Percentiles rank a stretch among this genome's conserved stretches.
Evolutionary conservation across 441 rosid genomes (phyloP).

Genomic region (Theobroma grandiflorum): DNA sequence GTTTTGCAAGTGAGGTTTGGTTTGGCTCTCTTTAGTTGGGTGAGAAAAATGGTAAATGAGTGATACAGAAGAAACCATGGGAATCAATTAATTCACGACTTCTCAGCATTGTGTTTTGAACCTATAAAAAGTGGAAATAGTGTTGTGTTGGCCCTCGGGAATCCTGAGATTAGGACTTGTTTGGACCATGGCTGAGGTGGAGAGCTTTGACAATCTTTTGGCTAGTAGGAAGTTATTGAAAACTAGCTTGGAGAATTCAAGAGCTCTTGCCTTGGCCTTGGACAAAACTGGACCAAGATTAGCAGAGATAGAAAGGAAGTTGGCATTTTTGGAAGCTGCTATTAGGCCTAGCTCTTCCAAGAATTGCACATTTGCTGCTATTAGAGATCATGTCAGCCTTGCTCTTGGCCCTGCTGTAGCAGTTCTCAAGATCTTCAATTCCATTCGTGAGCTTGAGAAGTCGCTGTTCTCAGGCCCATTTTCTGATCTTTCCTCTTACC

Average conservation of each 20-base stretch:
- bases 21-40: slow-evolving; percentile 60
- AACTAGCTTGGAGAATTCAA: slow-evolving; percentile 64
- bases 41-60: slow-evolving; percentile 44
- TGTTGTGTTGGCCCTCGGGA: background rate
- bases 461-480: slow-evolving; percentile 43
- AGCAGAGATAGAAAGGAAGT: slow-evolving; percentile 40
- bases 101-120: background rate
- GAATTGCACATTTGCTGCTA: slow-evolving; percentile 45
- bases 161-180: slow-evolving; percentile 11
- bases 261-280: slow-evolving; percentile 51
- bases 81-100: background rate
- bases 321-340: slow-evolving; percentile 53
- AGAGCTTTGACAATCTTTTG: slow-evolving; percentile 46
- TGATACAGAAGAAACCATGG: slow-evolving; percentile 36
- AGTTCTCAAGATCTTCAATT: slow-evolving; percentile 52
- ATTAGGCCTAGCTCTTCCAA: slow-evolving; percentile 29
- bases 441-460: slow-evolving; percentile 60
- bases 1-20: slow-evolving; percentile 72
- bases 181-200: slow-evolving; percentile 46
- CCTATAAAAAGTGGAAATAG: background rate
- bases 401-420: slow-evolving; percentile 69
- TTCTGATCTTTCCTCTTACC: slow-evolving; percentile 45
- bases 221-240: slow-evolving; percentile 55
- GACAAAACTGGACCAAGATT: slow-evolving; percentile 51
- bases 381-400: slow-evolving; percentile 57